phyloP scores from a whole-genome alignment of 768 basidiomycete species.

The Russula olivacea region DNA sequence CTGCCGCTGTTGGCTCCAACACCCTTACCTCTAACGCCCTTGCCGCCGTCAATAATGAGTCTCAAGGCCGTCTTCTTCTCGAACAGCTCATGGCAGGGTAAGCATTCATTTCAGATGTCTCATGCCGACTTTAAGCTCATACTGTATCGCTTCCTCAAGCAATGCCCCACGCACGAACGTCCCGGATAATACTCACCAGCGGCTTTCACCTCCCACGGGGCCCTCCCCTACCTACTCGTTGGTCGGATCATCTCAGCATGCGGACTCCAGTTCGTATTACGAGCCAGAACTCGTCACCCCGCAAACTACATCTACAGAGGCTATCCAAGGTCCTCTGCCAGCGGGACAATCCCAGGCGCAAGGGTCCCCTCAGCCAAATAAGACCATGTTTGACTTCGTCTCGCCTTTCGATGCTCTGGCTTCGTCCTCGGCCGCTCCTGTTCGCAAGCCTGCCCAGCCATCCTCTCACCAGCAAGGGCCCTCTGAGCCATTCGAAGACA shows the following conservation, averaged over 20 bases:
- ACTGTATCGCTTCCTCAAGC: slow-evolving; percentile 3
- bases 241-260: slow-evolving; percentile 10
- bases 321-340: slow-evolving; percentile 18
- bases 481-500: slow-evolving; percentile 50
- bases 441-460: slow-evolving; percentile 64
- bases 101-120: slow-evolving; percentile 22
- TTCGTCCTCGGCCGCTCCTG: slow-evolving; percentile 37
- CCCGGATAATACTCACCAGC: slow-evolving; percentile 18
- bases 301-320: slow-evolving; percentile 24
- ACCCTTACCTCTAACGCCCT: slow-evolving; percentile 34
- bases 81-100: slow-evolving; percentile 82
- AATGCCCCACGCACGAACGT: slow-evolving; percentile 18
- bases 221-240: slow-evolving; percentile 21
- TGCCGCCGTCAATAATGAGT: slow-evolving; percentile 49
- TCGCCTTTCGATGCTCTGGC: slow-evolving; percentile 78
- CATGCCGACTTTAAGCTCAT: slow-evolving; percentile 4
- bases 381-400: slow-evolving; percentile 80
- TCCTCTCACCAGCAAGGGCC: slow-evolving; percentile 35
- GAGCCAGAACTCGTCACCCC: slow-evolving; percentile 23
- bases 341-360: slow-evolving; percentile 33
- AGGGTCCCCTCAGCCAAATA: slow-evolving; percentile 61
- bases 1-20: slow-evolving; percentile 30
- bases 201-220: slow-evolving; percentile 14
- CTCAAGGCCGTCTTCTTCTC: slow-evolving; percentile 67
- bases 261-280: slow-evolving; percentile 24